phyloP scores from a whole-genome alignment of 1,284 basidiomycete genomes.

The Austroboletus niveus region DNA sequence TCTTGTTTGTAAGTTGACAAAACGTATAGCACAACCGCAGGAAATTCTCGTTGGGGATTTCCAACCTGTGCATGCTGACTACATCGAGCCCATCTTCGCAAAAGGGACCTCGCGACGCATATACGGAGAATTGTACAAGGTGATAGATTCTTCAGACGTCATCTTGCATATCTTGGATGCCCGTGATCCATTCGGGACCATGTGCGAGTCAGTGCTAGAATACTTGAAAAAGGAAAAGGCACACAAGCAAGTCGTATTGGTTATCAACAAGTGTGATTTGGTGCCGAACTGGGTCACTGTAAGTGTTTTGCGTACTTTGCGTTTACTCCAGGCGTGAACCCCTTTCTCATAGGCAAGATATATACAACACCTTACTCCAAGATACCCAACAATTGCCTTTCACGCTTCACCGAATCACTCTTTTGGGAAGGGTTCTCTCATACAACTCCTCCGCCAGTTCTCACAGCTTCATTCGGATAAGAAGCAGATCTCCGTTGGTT shows the following conservation, averaged over 20 bases:
- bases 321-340: constrained; percentile 1
- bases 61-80: constrained; percentile 67
- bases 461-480: constrained; percentile 97
- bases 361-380: constrained; percentile 93
- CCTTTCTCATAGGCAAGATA: constrained; percentile 76
- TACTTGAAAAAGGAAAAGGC: constrained; percentile 95
- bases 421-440: constrained; percentile 97
- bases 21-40: constrained; percentile 10
- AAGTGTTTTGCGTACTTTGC: constrained; percentile 34
- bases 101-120: constrained; percentile 94
- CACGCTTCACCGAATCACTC: constrained; percentile 99
- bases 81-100: constrained; percentile 84
- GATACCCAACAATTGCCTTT: constrained; percentile 95
- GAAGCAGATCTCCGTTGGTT: constrained; percentile 98
- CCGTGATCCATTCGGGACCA: constrained; percentile 94
- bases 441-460: constrained; percentile 96
- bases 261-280: constrained; percentile 98
- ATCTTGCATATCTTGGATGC: constrained; percentile 96
- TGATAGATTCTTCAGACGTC: constrained; percentile 98
- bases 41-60: constrained; percentile 26
- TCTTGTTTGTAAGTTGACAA: constrained; percentile 22
- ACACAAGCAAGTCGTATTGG: constrained; percentile 95
- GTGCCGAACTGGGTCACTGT: constrained; percentile 99
- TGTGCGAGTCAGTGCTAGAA: constrained; percentile 93
- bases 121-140: constrained; percentile 98